Evolutionary conservation across 2,329 filamentous ascomycete genomes (phyloP).

Genomic region (Arthroderma sp.): DNA sequence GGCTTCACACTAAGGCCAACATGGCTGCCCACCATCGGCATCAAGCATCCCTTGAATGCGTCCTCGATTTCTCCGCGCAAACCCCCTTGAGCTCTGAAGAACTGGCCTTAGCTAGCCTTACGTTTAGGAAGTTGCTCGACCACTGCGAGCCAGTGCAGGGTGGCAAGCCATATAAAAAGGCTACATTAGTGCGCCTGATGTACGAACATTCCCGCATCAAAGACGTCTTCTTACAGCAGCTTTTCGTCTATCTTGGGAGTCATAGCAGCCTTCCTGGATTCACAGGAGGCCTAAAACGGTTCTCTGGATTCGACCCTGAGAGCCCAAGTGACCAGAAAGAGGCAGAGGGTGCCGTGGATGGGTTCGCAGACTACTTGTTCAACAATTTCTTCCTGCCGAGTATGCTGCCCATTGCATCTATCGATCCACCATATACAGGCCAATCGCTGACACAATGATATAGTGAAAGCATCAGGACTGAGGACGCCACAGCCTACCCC

Average conservation of each 20-base stretch:
- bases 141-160: constrained; percentile 16
- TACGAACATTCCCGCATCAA: constrained; percentile 15
- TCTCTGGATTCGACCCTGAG: constrained; percentile 8
- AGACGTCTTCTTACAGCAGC: constrained; percentile 11
- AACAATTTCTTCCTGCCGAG: constrained; percentile 15
- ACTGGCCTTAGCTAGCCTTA: constrained; percentile 10
- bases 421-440: neutral
- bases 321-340: constrained; percentile 6
- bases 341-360: constrained; percentile 7
- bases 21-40: neutral
- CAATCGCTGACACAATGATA: neutral
- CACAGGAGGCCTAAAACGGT: constrained; percentile 7
- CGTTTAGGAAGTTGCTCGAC: constrained; percentile 13
- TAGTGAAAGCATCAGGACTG: constrained; percentile 14
- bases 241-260: constrained; percentile 11
- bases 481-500: constrained; percentile 15
- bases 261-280: constrained; percentile 3
- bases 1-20: neutral
- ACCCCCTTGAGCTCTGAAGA: constrained; percentile 9
- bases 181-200: constrained; percentile 16
- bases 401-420: constrained; percentile 11
- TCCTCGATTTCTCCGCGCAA: constrained; percentile 7
- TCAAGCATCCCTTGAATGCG: constrained; percentile 12
- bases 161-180: constrained; percentile 15
- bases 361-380: constrained; percentile 15